Base-by-base conservation (phyloP, 768 basidiomycete genomes). In the Amanita rubescens region DNA sequence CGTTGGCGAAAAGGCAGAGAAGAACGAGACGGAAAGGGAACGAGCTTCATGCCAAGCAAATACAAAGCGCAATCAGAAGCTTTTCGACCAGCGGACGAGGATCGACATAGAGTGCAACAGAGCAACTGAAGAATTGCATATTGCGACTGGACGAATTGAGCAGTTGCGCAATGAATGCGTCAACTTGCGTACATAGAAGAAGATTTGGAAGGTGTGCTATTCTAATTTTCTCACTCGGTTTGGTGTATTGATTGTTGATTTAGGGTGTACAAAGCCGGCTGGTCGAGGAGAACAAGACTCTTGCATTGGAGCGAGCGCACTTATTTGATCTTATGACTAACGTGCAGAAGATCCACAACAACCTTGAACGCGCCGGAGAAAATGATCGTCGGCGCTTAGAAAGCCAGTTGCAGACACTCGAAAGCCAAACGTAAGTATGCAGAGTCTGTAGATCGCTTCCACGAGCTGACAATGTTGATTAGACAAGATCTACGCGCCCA, bases 151-250 rank as follows among this genome's bases (percentile, higher is more conserved):
- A 20, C 76, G 77, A 20, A 69, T 85, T 15, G 91, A 94, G 57
- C 84, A 88, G 54, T 71, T 93, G 37, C 82, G 90, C 8, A 90
- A 88, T 59, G 94, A 97, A 60, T 80, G 76, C 58, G 87, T 90
- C 2, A 94, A 90, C 65, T 77, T 96, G 14, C 82, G 87, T 39
- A 93, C 93, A 0, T 95, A 98, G 77, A 94, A 92, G 74, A 86
- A 82, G 63, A 89, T 94, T 33, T 92, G 88, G 87, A 90, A 91
- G 84, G 92, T 90, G 49, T 30, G 78, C 63, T 1, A 33, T 27
- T 33, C n/a, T 34, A 33, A 1, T 25, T 30, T 3, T 22, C 19
- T 22, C 11, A 19, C 35, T 24, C 55, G 20, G 5, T 7, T 33
- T 4, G 3, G 38, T 8, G n/a, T 54, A 15, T 24, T 49, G 7